These are phyloP conservation scores for Orbilia quercus DNA, from an alignment of 2,329 filamentous ascomycete genomes.

Conservation along the genomic window DNA sequence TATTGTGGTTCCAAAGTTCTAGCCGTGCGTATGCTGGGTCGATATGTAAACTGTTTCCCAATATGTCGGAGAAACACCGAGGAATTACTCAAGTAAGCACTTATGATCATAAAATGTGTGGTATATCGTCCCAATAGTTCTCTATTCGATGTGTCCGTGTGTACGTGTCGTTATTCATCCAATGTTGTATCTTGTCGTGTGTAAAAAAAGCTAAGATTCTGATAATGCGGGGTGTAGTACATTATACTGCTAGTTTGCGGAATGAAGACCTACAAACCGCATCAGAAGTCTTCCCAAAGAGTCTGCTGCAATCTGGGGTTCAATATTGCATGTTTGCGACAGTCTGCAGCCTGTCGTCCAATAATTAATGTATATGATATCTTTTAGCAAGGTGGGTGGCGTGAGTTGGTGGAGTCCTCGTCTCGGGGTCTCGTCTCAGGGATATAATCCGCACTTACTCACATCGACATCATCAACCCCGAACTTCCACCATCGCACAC, in stretches of 20 bases:
- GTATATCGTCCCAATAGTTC: too few species aligned
- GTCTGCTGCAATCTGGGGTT: neutral
- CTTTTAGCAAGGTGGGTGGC: neutral
- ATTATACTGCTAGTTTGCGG: too few species aligned
- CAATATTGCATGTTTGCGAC: neutral
- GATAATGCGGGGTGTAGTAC: neutral
- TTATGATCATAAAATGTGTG: too few species aligned
- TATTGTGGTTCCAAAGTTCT: too few species aligned
- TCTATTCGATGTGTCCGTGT: too few species aligned
- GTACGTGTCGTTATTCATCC: too few species aligned
- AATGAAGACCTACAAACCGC: too few species aligned
- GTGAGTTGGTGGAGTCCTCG: neutral
- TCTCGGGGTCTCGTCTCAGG: conserved; percentile 21
- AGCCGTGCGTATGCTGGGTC: too few species aligned
- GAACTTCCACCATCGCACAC: neutral
- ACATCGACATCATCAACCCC: neutral
- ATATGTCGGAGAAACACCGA: conserved; percentile 3
- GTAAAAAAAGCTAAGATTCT: too few species aligned
- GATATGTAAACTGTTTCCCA: too few species aligned
- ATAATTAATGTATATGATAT: neutral
- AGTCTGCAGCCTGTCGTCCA: neutral
- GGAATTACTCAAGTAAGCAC: neutral
- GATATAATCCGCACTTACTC: neutral
- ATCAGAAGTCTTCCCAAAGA: neutral
- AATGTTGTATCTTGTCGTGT: too few species aligned